Percentiles rank a stretch among this genome's conserved stretches.
Conservation (phyloP, 176 grass and related monocot genomes). For the Phragmites australis region DNA sequence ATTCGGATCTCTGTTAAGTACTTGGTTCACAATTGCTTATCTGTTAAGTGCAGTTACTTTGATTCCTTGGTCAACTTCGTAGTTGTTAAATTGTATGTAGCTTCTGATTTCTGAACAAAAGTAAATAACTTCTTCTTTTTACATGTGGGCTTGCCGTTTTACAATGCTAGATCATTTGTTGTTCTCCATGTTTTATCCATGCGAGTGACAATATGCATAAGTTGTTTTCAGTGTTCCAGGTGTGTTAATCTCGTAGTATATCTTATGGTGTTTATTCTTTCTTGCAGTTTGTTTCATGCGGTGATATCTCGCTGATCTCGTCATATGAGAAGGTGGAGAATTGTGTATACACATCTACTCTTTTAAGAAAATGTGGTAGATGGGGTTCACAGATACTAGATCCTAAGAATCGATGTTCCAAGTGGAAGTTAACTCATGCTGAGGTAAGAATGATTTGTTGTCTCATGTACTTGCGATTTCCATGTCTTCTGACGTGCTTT, state of each 20-base stretch:
- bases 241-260: neutral
- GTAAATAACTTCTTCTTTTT: neutral
- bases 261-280: neutral
- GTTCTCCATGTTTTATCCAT: neutral
- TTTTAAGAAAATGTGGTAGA: slow-evolving; percentile 64
- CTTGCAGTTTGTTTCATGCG: slow-evolving; percentile 78
- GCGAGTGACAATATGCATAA: neutral
- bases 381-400: slow-evolving; percentile 49
- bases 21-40: no score
- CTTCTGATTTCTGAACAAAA: no score
- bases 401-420: slow-evolving; percentile 39
- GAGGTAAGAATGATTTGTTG: slow-evolving; percentile 56
- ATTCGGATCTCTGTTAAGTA: neutral
- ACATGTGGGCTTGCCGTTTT: neutral
- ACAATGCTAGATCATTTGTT: neutral
- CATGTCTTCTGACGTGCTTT: neutral
- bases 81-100: neutral
- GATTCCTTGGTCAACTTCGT: neutral
- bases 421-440: slow-evolving; percentile 75
- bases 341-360: slow-evolving; percentile 93
- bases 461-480: neutral
- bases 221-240: neutral
- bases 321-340: slow-evolving; percentile 96
- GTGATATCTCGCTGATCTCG: slow-evolving; percentile 79
- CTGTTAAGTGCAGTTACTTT: no score